Evolutionary conservation across 495 filamentous ascomycete genomes (phyloP), one percentile per base, ranked within the genome.

Genomic region (Aspergillus diversus): DNA sequence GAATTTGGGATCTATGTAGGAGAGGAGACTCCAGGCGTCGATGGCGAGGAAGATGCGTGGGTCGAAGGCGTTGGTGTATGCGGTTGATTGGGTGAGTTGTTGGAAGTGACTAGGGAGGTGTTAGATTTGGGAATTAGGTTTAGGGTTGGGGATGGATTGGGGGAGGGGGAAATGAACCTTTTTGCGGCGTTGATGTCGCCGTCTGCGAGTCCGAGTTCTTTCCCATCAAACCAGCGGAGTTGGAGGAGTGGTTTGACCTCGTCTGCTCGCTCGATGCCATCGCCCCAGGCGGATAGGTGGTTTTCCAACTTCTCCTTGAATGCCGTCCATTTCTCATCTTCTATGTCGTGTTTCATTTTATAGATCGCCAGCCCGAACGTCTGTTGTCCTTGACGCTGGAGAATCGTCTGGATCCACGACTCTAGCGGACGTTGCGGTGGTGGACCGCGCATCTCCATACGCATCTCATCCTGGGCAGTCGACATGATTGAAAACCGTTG

Each of bases 201-300:
- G 34, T 72, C 69, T 3, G 65, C 12, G 17, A 78, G 61, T 2
- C 63, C 62, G 2, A 70, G 50, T 8, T 65, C 68, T 8, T 69
- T 66, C 4, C 76, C 73, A 63, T 76, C 73, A 5, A 75, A 48
- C 76, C 76, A 79, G 9, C 73, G 63, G 5, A 79, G 50, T n/a
- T 66, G 70, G 8, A 75, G 55, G 33, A 67, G 53, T 11, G 55
- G 33, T 39, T 71, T 73, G 54, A 77, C 47, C 0, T 43, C 15
- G 39, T 68, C 66, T 9, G 62, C 65, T 7, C 68, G 67, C 2
- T 65, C 56, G 12, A 68, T 59, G 3, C 71, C 76, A 9, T 63
- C 59, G 27, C 72, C 73, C 64, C 75, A 73, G 46, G 67, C 61
- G 0, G 69, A 65, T 2, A 73, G 54, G 39, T 70, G 68, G 0